phyloP scores from a whole-genome alignment of 805 yeast genomes.

The Saturnispora zaruensis region DNA sequence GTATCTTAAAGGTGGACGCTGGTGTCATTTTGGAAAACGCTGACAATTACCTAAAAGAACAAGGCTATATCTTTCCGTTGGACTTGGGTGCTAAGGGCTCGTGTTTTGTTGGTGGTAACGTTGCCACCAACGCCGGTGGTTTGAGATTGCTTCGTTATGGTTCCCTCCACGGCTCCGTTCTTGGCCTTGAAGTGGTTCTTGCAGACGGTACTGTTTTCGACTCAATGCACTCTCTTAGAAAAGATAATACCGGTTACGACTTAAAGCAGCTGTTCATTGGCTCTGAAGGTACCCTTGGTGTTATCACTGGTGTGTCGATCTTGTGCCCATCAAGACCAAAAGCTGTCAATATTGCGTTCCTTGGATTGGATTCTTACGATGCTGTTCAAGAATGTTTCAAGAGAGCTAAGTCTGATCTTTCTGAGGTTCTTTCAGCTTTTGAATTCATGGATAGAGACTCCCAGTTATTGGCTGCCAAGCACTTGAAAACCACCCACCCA shows the following conservation, averaged over 20 bases:
- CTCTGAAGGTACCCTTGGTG: conserved; percentile 85
- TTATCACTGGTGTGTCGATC: conserved; percentile 83
- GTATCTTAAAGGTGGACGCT: conserved; percentile 82
- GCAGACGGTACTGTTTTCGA: conserved; percentile 79
- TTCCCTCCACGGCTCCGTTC: conserved; percentile 82
- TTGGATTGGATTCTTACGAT: conserved; percentile 74
- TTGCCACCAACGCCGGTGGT: conserved; percentile 96
- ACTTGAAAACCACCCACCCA: conserved; percentile 61
- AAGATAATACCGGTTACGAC: conserved; percentile 94
- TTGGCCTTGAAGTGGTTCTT: conserved; percentile 88
- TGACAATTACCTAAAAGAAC: conserved; percentile 64
- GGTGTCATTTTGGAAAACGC: conserved; percentile 85
- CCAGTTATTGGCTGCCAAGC: conserved; percentile 53
- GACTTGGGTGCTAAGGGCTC: conserved; percentile 97
- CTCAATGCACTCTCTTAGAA: conserved; percentile 78
- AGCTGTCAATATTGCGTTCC: conserved; percentile 78
- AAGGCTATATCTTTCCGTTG: conserved; percentile 86
- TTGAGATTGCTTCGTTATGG: conserved; percentile 81
- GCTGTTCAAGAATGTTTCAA: conserved; percentile 77
- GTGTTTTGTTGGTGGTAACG: conserved; percentile 91
- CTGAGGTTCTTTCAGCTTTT: conserved; percentile 85
- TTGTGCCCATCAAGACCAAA: conserved; percentile 85
- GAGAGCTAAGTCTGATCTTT: conserved; percentile 66
- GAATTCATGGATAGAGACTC: conserved; percentile 84
- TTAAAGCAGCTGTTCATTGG: conserved; percentile 90